Percentiles rank a stretch among this genome's conserved stretches.
Evolutionary conservation across 1,139 yeast genomes (phyloP).

Genomic region (Diutina ranongensis): DNA sequence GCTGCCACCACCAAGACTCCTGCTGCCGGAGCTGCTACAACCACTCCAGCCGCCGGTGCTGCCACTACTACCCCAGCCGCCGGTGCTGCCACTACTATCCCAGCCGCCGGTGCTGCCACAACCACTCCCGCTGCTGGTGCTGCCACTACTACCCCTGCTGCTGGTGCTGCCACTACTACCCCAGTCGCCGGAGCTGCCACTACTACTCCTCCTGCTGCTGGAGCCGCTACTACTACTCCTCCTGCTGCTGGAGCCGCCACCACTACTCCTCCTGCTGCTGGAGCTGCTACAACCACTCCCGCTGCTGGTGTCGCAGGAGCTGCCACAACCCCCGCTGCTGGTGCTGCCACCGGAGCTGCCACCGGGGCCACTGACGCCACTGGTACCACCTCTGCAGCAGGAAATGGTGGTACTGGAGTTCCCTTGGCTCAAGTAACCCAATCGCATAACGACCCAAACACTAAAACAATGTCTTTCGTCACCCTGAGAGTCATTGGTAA

Average conservation of each 20-base stretch:
- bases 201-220: not conserved
- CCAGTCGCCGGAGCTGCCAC: not conserved
- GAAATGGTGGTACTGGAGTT: not conserved
- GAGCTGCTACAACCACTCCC: not conserved
- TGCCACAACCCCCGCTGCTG: not conserved
- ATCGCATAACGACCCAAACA: not conserved
- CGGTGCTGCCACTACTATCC: not conserved
- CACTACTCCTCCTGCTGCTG: not conserved
- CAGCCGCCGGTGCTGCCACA: not conserved
- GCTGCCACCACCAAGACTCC: not conserved
- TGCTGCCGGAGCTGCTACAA: not conserved
- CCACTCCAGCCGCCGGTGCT: not conserved
- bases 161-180: not conserved
- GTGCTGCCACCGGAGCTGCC: not conserved
- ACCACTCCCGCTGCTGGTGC: constrained; percentile 1
- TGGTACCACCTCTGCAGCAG: not conserved
- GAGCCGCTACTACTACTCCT: not conserved
- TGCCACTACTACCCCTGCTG: not conserved
- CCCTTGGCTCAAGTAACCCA: not conserved
- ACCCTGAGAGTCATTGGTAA: constrained; percentile 2
- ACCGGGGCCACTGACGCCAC: not conserved
- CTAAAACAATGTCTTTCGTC: not conserved
- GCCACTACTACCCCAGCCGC: not conserved
- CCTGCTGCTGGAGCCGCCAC: not conserved
- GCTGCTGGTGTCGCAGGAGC: not conserved